A percentile compares a stretch with the other conserved stretches of the same genome.
Conservation (phyloP, 2,329 filamentous ascomycete species). For the Raffaelea albimanens region DNA sequence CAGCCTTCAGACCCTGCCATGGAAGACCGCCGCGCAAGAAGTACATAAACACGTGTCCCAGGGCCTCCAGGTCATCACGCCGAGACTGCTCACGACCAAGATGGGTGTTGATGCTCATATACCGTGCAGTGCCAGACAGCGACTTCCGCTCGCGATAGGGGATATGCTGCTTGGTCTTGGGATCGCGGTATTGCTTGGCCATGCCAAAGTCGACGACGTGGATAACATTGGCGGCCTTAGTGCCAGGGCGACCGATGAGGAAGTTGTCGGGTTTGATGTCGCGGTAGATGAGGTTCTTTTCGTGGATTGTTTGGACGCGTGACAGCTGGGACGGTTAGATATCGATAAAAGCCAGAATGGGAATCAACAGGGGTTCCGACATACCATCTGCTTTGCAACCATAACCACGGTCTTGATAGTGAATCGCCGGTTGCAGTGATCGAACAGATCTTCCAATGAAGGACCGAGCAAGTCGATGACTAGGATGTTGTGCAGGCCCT, state of each 20-base stretch:
- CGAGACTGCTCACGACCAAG: constrained; percentile 91
- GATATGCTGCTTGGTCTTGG: constrained; percentile 98
- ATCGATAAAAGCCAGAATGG: neutral
- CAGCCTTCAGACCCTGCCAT: constrained; percentile 65
- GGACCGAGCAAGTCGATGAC: constrained; percentile 95
- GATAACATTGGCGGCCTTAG: constrained; percentile 94
- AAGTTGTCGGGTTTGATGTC: constrained; percentile 99
- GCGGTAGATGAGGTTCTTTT: constrained; percentile 98
- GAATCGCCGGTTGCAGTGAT: constrained; percentile 93
- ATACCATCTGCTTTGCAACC: constrained; percentile 97
- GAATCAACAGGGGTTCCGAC: constrained; percentile 15
- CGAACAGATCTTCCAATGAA: constrained; percentile 92
- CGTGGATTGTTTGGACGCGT: constrained; percentile 86
- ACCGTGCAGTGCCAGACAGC: constrained; percentile 88
- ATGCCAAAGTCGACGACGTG: constrained; percentile 99
- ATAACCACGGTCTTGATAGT: constrained; percentile 97
- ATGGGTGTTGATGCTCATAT: constrained; percentile 99
- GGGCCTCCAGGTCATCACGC: constrained; percentile 87
- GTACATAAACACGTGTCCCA: constrained; percentile 68
- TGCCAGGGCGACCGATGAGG: constrained; percentile 82
- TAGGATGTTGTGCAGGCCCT: constrained; percentile 96
- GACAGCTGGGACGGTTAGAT: constrained; percentile 52
- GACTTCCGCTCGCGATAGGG: constrained; percentile 96
- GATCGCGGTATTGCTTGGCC: constrained; percentile 98
- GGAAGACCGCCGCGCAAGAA: constrained; percentile 62